Percentiles rank a stretch among this genome's conserved stretches.
These are phyloP conservation scores for Euphrasia confusa DNA, from an alignment of 257 asterid genomes.

Conservation along the genomic window DNA sequence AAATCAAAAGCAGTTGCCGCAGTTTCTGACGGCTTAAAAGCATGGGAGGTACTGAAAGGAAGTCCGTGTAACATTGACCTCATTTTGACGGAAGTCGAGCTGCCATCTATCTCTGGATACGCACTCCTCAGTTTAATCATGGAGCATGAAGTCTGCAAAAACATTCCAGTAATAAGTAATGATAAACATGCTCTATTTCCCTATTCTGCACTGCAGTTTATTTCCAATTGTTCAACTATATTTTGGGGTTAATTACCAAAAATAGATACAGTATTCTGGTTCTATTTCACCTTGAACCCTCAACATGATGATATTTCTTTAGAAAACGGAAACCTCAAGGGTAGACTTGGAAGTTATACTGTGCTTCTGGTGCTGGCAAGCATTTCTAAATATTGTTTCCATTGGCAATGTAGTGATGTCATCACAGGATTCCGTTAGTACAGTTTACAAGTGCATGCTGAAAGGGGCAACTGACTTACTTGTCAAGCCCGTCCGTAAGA, in stretches of 20 bases:
- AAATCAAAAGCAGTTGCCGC: conserved; percentile 56
- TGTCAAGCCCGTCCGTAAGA: conserved; percentile 83
- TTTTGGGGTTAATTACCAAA: neutral
- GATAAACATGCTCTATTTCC: conserved; percentile 14
- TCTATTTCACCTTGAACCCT: neutral
- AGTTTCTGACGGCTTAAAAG: conserved; percentile 87
- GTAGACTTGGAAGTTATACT: too few relatives aligned
- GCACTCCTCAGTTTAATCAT: conserved; percentile 81
- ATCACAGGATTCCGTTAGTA: too few relatives aligned
- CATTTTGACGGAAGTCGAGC: conserved; percentile 79
- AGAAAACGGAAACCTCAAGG: neutral
- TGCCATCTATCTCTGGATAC: conserved; percentile 91
- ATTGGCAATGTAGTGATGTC: conserved; percentile 14
- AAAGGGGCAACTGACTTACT: conserved; percentile 95
- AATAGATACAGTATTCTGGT: too few relatives aligned
- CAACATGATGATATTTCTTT: too few relatives aligned
- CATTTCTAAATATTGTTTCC: neutral
- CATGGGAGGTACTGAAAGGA: conserved; percentile 81
- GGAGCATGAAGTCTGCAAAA: conserved; percentile 90
- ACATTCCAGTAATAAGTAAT: conserved; percentile 89
- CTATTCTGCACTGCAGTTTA: neutral
- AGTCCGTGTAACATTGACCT: conserved; percentile 68
- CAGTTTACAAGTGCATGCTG: conserved; percentile 32
- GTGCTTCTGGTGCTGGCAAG: too few relatives aligned
- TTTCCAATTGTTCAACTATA: neutral